These are phyloP conservation scores for Lipomyces sp. DNA, from an alignment of 805 yeast species.

Conservation along the genomic window DNA sequence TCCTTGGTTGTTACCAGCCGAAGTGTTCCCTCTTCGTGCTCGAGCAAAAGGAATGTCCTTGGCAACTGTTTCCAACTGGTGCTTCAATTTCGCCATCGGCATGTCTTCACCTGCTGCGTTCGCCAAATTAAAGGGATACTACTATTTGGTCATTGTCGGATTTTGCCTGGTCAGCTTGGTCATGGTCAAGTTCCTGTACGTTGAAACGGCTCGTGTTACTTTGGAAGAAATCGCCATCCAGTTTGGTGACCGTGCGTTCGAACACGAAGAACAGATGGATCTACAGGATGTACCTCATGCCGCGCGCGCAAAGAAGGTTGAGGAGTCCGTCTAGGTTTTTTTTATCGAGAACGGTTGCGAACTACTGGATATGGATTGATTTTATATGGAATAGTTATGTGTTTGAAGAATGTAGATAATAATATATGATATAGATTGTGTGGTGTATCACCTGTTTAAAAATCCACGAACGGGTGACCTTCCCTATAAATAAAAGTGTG, in stretches of 20 bases:
- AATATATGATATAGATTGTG: too few species aligned
- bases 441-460: too few species aligned
- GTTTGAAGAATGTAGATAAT: too few species aligned
- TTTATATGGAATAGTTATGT: too few species aligned
- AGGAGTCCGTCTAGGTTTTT: too few species aligned
- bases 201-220: conserved; percentile 72
- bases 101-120: conserved; percentile 48
- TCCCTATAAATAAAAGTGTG: too few species aligned
- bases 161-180: conserved; percentile 57
- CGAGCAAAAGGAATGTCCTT: conserved; percentile 66
- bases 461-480: too few species aligned
- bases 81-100: conserved; percentile 67
- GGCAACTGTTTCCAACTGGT: conserved; percentile 67
- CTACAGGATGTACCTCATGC: not conserved
- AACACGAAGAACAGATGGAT: conserved; percentile 31
- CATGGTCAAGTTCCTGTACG: conserved; percentile 58
- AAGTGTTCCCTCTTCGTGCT: conserved; percentile 65
- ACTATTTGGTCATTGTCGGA: conserved; percentile 61
- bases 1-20: conserved; percentile 66
- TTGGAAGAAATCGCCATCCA: conserved; percentile 77
- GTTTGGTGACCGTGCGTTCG: conserved; percentile 63
- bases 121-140: conserved; percentile 61
- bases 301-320: too few species aligned
- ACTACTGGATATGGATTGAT: too few species aligned
- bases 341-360: too few species aligned